A percentile compares a stretch with the other conserved stretches of the same genome.
phyloP scores from a whole-genome alignment of 176 grass and related monocot genomes.

The Rhynchospora pubera region DNA sequence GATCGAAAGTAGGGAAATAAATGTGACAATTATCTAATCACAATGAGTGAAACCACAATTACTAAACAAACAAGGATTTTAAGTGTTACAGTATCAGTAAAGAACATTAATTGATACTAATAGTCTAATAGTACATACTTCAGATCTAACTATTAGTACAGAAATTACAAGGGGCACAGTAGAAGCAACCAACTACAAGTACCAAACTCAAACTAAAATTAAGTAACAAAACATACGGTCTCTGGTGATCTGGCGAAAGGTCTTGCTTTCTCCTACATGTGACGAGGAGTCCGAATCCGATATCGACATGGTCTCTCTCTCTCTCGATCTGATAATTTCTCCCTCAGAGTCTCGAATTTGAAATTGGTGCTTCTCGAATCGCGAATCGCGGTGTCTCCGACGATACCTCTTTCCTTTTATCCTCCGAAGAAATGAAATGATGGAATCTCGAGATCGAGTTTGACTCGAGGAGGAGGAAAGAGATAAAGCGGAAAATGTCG shows the following conservation, averaged over 20 bases:
- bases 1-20: not conserved
- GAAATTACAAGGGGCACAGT: not conserved
- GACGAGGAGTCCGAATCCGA: constrained; percentile 86
- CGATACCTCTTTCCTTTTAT: not conserved
- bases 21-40: not conserved
- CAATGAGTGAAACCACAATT: not conserved
- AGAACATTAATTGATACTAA: not conserved
- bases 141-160: not conserved
- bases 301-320: constrained; percentile 46
- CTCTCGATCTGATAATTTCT: constrained; percentile 3
- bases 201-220: not conserved
- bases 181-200: not conserved
- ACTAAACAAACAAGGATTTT: not conserved
- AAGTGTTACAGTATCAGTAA: not conserved
- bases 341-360: not conserved
- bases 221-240: constrained; percentile 43
- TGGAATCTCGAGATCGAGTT: constrained; percentile 20
- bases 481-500: not conserved
- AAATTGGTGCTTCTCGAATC: not conserved
- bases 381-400: not conserved
- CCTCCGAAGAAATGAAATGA: constrained; percentile 1
- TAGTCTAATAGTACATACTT: not conserved
- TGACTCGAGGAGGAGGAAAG: constrained; percentile 16
- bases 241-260: constrained; percentile 74
- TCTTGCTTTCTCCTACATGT: constrained; percentile 46